phyloP scores from a whole-genome alignment of 257 asterid species.

The Primulina eburnea region DNA sequence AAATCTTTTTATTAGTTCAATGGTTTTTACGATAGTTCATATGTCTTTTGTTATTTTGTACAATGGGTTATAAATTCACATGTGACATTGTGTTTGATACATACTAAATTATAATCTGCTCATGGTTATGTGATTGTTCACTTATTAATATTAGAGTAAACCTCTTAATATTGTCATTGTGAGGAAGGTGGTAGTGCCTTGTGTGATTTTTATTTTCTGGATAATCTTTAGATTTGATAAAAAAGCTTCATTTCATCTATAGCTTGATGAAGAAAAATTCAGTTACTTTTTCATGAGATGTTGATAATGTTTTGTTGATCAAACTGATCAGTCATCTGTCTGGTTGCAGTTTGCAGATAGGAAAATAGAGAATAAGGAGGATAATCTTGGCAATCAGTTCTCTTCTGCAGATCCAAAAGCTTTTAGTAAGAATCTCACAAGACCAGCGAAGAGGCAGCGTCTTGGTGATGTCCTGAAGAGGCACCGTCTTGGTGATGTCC shows the following conservation, averaged over 20 bases:
- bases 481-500: conserved; percentile 62
- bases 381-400: conserved; percentile 43
- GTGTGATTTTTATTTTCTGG: not conserved
- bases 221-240: conserved; percentile 9
- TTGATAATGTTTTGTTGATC: conserved; percentile 8
- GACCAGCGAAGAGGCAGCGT: conserved; percentile 87
- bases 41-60: not conserved
- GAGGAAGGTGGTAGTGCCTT: not conserved
- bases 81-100: conserved; percentile 1
- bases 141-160: not conserved
- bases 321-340: conserved; percentile 24
- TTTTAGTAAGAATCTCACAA: conserved; percentile 36
- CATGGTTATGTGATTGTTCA: not conserved
- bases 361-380: conserved; percentile 50
- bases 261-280: not conserved
- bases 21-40: not conserved
- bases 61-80: conserved; percentile 5
- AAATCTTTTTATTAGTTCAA: conserved; percentile 4
- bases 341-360: conserved; percentile 66
- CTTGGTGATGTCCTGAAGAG: conserved; percentile 57
- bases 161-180: not conserved
- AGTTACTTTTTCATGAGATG: conserved; percentile 14
- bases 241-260: not conserved
- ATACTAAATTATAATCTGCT: conserved; percentile 2
- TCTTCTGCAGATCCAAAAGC: conserved; percentile 53